phyloP scores from a whole-genome alignment of 306 rosid genomes.

The Sicyos baderoa region DNA sequence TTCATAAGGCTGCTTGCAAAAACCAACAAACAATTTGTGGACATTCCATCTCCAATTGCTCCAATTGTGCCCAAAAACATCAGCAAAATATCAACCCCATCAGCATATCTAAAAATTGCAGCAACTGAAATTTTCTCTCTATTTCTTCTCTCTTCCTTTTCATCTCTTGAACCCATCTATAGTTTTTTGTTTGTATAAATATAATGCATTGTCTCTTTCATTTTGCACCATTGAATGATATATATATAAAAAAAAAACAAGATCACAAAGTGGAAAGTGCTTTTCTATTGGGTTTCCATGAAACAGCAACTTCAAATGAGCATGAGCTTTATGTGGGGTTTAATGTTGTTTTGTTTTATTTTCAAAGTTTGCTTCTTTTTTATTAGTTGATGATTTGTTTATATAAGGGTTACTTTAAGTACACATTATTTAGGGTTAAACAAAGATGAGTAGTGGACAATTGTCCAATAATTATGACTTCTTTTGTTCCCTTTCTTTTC shows the following conservation, averaged over 20 bases:
- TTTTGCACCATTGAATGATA: too few relatives aligned
- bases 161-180: slow-evolving; percentile 14
- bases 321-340: slow-evolving; percentile 19
- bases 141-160: slow-evolving; percentile 17
- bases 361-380: slow-evolving; percentile 2
- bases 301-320: not conserved
- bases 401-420: not conserved
- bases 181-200: too few relatives aligned
- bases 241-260: too few relatives aligned
- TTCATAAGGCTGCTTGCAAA: slow-evolving; percentile 87
- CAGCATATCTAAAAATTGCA: slow-evolving; percentile 59
- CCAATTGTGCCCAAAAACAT: slow-evolving; percentile 75
- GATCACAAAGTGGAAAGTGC: not conserved
- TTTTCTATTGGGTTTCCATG: not conserved
- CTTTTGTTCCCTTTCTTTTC: not conserved
- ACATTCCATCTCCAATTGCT: slow-evolving; percentile 91
- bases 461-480: not conserved
- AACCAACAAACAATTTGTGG: slow-evolving; percentile 66
- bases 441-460: slow-evolving; percentile 14
- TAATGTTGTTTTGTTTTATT: not conserved
- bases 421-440: not conserved
- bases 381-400: not conserved
- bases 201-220: too few relatives aligned
- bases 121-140: slow-evolving; percentile 5
- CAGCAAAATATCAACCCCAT: slow-evolving; percentile 63